A percentile compares a stretch with the other conserved stretches of the same genome.
These are phyloP conservation scores for Cryphonectria radicalis DNA, from an alignment of 2,329 filamentous ascomycete species.

Conservation along the genomic window DNA sequence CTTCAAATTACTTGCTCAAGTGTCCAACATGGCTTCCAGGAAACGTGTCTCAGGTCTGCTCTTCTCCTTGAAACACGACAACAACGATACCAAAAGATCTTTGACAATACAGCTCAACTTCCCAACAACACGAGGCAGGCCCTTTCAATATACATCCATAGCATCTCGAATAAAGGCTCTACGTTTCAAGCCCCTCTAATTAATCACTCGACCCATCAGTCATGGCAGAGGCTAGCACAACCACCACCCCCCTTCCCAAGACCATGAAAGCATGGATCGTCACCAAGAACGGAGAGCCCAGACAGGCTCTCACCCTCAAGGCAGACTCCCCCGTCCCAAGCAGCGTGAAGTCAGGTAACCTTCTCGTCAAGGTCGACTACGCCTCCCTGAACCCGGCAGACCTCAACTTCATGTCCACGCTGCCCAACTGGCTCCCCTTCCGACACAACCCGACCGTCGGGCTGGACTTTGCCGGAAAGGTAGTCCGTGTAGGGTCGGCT, in stretches of 20 bases:
- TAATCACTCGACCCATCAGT: neutral
- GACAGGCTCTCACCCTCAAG: slow-evolving; percentile 35
- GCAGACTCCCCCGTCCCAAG: slow-evolving; percentile 31
- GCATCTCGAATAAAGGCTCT: no score
- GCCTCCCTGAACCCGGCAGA: slow-evolving; percentile 45
- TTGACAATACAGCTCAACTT: neutral
- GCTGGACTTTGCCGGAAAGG: slow-evolving; percentile 42
- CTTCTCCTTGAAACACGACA: slow-evolving; percentile 9
- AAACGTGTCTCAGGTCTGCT: neutral
- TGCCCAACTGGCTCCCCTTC: slow-evolving; percentile 40
- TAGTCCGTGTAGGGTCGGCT: slow-evolving; percentile 38
- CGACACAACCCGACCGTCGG: slow-evolving; percentile 38
- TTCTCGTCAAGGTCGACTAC: slow-evolving; percentile 41
- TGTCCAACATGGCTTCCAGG: neutral
- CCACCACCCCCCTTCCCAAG: slow-evolving; percentile 24
- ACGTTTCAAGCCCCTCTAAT: no score
- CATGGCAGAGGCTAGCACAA: slow-evolving; percentile 16
- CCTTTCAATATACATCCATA: neutral
- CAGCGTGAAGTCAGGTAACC: slow-evolving; percentile 30
- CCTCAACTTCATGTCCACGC: slow-evolving; percentile 37
- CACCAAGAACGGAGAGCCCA: slow-evolving; percentile 34
- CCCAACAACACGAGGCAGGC: neutral
- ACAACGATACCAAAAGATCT: neutral
- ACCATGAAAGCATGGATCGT: slow-evolving; percentile 39
- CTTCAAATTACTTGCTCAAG: neutral